Percentiles rank a stretch among this genome's conserved stretches.
Conservation (phyloP, 345 rosid genomes). For the Citrus inodora region DNA sequence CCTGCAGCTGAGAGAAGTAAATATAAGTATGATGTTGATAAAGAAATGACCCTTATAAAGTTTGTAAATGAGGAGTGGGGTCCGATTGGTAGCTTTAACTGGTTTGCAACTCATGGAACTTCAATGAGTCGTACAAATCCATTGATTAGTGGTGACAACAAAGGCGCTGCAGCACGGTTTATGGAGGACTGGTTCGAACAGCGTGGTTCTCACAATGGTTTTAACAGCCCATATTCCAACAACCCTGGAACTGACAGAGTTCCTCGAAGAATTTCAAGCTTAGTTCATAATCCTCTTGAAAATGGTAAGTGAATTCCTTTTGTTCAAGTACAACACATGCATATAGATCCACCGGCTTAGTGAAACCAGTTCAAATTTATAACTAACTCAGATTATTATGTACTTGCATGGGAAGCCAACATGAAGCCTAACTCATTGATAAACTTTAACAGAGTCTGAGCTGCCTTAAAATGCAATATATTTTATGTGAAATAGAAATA, state of each 20-base stretch:
- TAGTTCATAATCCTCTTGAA: constrained; percentile 37
- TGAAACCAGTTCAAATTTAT: constrained; percentile 4
- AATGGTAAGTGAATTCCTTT: constrained; percentile 40
- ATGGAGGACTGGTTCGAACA: constrained; percentile 71
- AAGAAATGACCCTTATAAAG: constrained; percentile 67
- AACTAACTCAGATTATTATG: neutral
- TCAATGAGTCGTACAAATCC: constrained; percentile 69
- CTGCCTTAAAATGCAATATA: neutral
- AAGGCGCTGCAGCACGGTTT: constrained; percentile 73
- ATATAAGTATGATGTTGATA: constrained; percentile 59
- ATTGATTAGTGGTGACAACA: constrained; percentile 71
- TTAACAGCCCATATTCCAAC: neutral
- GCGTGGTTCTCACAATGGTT: constrained; percentile 6
- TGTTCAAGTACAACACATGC: neutral
- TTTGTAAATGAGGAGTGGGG: constrained; percentile 61
- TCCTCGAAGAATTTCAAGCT: constrained; percentile 57
- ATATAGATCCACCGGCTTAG: neutral
- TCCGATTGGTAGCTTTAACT: constrained; percentile 61
- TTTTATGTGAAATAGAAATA: neutral
- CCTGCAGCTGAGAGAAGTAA: constrained; percentile 48
- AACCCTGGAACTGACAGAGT: constrained; percentile 22
- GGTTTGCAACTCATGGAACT: constrained; percentile 83
- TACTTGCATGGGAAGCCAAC: neutral
- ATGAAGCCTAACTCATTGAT: neutral
- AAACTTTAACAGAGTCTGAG: neutral